A percentile compares a stretch with the other conserved stretches of the same genome.
Evolutionary conservation across 2,329 filamentous ascomycete genomes (phyloP).

Genomic region (Massarina eburnea): DNA sequence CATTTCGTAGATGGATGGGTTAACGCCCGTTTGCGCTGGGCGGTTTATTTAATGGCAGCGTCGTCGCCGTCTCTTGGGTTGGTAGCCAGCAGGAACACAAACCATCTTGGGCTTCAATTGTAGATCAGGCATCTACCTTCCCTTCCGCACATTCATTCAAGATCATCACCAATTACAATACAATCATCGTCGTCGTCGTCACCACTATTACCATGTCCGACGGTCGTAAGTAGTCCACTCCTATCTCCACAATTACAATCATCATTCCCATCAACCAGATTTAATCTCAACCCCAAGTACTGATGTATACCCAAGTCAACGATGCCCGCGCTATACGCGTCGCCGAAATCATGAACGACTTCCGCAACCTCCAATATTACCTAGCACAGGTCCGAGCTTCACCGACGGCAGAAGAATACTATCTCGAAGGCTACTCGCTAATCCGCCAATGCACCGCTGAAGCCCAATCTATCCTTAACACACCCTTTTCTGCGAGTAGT

Average conservation of each 20-base stretch:
- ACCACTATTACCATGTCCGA: slow-evolving; percentile 52
- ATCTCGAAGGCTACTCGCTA: slow-evolving; percentile 61
- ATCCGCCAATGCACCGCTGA: slow-evolving; percentile 59
- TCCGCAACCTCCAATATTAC: slow-evolving; percentile 61
- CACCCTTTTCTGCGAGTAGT: slow-evolving; percentile 53
- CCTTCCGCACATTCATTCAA: slow-evolving; percentile 1
- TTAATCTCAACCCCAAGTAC: neutral
- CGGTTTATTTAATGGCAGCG: too few relatives aligned
- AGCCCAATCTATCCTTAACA: slow-evolving; percentile 56
- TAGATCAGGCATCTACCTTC: slow-evolving; percentile 2
- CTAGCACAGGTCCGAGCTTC: slow-evolving; percentile 57
- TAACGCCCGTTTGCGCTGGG: too few relatives aligned
- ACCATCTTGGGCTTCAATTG: too few relatives aligned
- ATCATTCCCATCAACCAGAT: neutral
- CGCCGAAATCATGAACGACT: slow-evolving; percentile 66
- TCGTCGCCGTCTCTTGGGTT: too few relatives aligned
- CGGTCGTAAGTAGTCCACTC: slow-evolving; percentile 52
- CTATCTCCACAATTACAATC: slow-evolving; percentile 7
- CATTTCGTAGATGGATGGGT: too few relatives aligned
- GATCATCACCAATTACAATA: slow-evolving; percentile 7
- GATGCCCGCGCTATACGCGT: slow-evolving; percentile 64
- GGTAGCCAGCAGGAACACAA: too few relatives aligned
- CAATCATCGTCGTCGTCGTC: slow-evolving; percentile 39
- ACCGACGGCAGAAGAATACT: slow-evolving; percentile 57
- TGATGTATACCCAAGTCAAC: slow-evolving; percentile 54